Evolutionary conservation across 208 protist genomes (phyloP), one percentile per base, ranked within the genome.

Genomic region (Tritrichomonas musculus): DNA sequence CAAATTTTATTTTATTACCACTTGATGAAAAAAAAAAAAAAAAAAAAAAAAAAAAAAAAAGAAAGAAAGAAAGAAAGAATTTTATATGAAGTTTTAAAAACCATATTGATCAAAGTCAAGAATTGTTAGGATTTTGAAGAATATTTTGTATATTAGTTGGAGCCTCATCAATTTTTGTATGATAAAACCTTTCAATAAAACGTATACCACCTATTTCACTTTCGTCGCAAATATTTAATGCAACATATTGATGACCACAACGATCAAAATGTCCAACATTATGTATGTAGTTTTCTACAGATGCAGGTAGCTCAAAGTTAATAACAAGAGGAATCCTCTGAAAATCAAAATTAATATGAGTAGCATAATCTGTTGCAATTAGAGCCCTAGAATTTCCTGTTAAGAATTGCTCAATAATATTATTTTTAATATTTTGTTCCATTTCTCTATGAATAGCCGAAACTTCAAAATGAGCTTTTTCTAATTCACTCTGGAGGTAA

Each of bases 301-400:
- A 96, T 44, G 95, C 96, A 49, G 98, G 98, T 50, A 99, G 93
- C 94, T 99, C 98, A 95, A 98, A 99, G 96, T 99, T 99, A 93
- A 99, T 96, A 69, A 99, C 98, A 22, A 99, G 96, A 5, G 97
- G 98, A 17, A 99, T 96, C 94, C 98, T 97, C 95, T 98, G 97
- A n/a, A 99, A 97, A 94, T 99, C 98, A 93, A 98, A 97, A 94
- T 96, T 96, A 94, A 97, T 96, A 93, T 99, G 97, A 66, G 98
- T 98, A 57, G 99, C 96, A 92, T 99, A 95, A 95, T 99, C 98
- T 0, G 98, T 99, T 25, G 98, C 98, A 94, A 99, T 99, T 39
- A 99, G 96, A 30, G 99, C 98, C 69, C 98, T 97, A 30, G 96
- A 96, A 93, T 98, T 97, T 17, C 98, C 98, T 17, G 97, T 96